These are phyloP conservation scores for Colletotrichum scovillei DNA, from an alignment of 2,329 filamentous ascomycete genomes.

Conservation along the genomic window DNA sequence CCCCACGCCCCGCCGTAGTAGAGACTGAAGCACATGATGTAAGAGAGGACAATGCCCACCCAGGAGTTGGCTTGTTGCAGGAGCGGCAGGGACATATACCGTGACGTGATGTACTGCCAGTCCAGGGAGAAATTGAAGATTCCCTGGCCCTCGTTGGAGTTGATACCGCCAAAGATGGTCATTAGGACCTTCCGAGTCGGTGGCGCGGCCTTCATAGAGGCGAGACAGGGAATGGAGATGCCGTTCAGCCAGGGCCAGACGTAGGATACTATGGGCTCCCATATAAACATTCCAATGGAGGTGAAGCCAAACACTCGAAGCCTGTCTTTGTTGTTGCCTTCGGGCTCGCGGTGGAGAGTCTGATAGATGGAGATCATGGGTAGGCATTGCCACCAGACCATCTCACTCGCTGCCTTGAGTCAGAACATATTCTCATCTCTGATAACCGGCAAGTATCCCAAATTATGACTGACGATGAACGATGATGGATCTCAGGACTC, in stretches of 20 bases:
- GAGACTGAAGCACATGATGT: conserved; percentile 51
- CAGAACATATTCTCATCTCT: background rate
- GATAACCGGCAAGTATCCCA: background rate
- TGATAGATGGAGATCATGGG: conserved; percentile 35
- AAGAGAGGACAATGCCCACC: conserved; percentile 51
- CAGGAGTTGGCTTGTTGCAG: conserved; percentile 47
- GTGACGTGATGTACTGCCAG: conserved; percentile 53
- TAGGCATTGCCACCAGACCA: conserved; percentile 35
- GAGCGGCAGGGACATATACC: conserved; percentile 33
- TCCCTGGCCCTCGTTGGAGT: conserved; percentile 50
- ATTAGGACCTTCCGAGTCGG: conserved; percentile 51
- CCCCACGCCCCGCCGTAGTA: conserved; percentile 53
- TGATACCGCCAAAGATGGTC: conserved; percentile 61
- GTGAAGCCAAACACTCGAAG: conserved; percentile 29
- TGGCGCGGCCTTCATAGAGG: conserved; percentile 37
- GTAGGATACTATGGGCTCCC: conserved; percentile 31
- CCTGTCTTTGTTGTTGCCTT: conserved; percentile 19
- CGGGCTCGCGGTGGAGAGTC: conserved; percentile 29
- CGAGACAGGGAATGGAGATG: conserved; percentile 55
- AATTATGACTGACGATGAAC: conserved; percentile 20
- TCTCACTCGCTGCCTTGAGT: conserved; percentile 14
- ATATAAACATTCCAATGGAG: conserved; percentile 34
- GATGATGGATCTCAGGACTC: conserved; percentile 24
- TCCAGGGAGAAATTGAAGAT: conserved; percentile 53
- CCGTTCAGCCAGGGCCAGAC: conserved; percentile 34